These are phyloP conservation scores for Tetradesmus obliquus DNA, from an alignment of 139 green algal genomes.

Conservation along the genomic window DNA sequence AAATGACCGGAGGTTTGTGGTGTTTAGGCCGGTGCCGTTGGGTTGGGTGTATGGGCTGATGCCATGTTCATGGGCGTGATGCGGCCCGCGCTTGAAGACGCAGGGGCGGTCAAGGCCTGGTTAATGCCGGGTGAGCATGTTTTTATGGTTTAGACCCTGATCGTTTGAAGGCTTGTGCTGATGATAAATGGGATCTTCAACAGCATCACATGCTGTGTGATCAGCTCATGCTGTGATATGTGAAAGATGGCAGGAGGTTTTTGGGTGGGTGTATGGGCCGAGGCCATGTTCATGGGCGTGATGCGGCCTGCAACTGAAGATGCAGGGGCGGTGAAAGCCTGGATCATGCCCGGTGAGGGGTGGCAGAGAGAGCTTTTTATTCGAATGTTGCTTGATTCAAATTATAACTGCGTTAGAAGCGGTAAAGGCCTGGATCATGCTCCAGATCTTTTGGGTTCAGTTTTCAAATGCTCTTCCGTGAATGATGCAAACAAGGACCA, in stretches of 20 bases:
- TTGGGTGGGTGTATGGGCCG: neutral
- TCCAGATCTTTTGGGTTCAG: too few species aligned
- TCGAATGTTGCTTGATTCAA: too few species aligned
- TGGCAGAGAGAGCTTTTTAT: too few species aligned
- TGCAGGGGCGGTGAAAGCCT: neutral
- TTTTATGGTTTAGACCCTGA: neutral
- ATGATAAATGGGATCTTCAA: too few species aligned
- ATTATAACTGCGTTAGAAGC: too few species aligned
- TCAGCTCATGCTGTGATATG: neutral
- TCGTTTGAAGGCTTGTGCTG: too few species aligned
- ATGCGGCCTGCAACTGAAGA: neutral
- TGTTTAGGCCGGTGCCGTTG: neutral
- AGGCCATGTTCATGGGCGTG: slow-evolving; percentile 56
- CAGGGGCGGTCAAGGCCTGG: neutral
- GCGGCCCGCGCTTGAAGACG: neutral
- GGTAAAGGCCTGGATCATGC: too few species aligned
- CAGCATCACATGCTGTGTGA: neutral
- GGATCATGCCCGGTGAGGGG: neutral
- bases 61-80: slow-evolving; percentile 55
- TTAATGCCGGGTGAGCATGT: neutral
- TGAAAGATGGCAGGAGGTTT: too few species aligned
- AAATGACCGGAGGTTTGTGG: too few species aligned
- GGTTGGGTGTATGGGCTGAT: neutral
- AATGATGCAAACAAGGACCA: too few species aligned
- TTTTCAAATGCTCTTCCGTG: too few species aligned